These are phyloP conservation scores for Cryptococcus amylolentus DNA, from an alignment of 1,284 basidiomycete species.

Conservation along the genomic window DNA sequence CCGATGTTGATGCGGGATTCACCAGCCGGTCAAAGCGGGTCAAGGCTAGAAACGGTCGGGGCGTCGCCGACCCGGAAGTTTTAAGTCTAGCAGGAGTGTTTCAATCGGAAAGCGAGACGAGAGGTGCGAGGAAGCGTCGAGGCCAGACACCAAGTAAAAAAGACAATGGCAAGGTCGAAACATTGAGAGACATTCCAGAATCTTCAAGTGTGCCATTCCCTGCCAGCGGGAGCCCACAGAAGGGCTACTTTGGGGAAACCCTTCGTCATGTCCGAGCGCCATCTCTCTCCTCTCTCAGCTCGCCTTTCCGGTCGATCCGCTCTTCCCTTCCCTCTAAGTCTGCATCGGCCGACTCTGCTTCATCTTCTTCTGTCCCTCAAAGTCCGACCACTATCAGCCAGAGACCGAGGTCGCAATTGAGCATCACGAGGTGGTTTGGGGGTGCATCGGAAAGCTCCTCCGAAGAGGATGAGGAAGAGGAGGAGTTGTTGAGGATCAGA, in stretches of 20 bases:
- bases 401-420: constrained; percentile 24
- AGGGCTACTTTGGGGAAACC: constrained; percentile 24
- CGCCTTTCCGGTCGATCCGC: constrained; percentile 23
- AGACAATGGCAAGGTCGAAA: constrained; percentile 2
- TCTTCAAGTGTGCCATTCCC: not conserved
- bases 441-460: constrained; percentile 18
- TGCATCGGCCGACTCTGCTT: not conserved
- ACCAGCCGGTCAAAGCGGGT: constrained; percentile 26
- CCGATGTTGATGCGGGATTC: constrained; percentile 48
- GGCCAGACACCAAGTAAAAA: constrained; percentile 2
- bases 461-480: constrained; percentile 15
- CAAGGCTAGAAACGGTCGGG: not conserved
- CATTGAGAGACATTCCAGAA: not conserved
- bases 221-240: not conserved
- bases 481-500: constrained; percentile 5
- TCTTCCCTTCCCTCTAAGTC: constrained; percentile 4
- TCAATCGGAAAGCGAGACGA: constrained; percentile 7
- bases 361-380: not conserved
- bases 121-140: constrained; percentile 1
- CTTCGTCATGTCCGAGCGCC: constrained; percentile 37
- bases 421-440: constrained; percentile 37
- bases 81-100: constrained; percentile 6
- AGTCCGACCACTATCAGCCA: not conserved
- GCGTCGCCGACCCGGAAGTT: not conserved
- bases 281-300: constrained; percentile 27